These are phyloP conservation scores for Tetrahymena malaccensis DNA, from an alignment of 73 alveolate genomes.

Conservation along the genomic window DNA sequence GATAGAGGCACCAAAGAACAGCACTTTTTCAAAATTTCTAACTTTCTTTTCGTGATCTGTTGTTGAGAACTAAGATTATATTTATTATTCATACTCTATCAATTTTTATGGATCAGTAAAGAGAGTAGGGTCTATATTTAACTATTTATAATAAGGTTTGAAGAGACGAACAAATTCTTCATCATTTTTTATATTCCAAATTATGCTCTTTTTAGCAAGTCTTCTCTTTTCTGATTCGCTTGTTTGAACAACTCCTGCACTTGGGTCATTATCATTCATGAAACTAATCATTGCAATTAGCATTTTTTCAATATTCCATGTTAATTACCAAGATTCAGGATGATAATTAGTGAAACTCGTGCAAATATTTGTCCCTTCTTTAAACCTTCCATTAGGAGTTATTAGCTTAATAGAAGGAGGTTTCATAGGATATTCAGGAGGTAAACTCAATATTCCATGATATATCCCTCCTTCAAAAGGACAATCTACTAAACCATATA, in stretches of 20 bases:
- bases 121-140: neutral
- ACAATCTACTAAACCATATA: conserved; percentile 43
- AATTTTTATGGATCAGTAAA: neutral
- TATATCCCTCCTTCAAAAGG: conserved; percentile 69
- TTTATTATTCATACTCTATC: neutral
- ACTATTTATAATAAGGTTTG: conserved; percentile 12
- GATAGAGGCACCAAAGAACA: neutral
- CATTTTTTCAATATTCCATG: conserved; percentile 61
- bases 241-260: conserved; percentile 25
- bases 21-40: neutral
- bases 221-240: conserved; percentile 2
- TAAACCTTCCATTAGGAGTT: conserved; percentile 71
- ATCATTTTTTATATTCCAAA: conserved; percentile 13
- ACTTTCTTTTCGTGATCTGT: neutral
- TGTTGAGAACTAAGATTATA: neutral
- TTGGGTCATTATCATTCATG: conserved; percentile 33
- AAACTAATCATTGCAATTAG: conserved; percentile 49
- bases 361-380: conserved; percentile 57
- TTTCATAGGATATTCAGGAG: conserved; percentile 64
- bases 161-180: conserved; percentile 46
- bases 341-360: conserved; percentile 62
- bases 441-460: conserved; percentile 64
- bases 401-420: conserved; percentile 67
- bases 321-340: conserved; percentile 73
- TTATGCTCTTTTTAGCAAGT: conserved; percentile 21